Conservation (phyloP, 2,329 filamentous ascomycete genomes). For the Aquanectria penicillioides region DNA sequence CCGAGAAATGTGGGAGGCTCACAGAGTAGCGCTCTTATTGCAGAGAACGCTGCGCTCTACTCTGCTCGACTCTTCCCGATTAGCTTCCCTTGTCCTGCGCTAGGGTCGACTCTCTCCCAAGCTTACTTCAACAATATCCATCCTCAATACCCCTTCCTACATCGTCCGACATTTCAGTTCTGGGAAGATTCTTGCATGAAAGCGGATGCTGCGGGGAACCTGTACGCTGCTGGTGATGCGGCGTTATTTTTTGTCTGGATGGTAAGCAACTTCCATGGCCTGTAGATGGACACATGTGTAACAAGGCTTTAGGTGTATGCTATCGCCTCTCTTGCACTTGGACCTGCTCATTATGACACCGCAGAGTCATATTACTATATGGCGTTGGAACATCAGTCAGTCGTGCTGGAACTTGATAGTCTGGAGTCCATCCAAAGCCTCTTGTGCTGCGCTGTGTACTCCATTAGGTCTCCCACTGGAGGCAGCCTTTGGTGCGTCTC, state of each 20-base stretch:
- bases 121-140: slow-evolving; percentile 31
- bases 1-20: slow-evolving; percentile 25
- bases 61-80: slow-evolving; percentile 19
- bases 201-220: slow-evolving; percentile 21
- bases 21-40: slow-evolving; percentile 17
- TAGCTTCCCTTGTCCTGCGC: slow-evolving; percentile 19
- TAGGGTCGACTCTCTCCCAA: slow-evolving; percentile 22
- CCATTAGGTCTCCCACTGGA: slow-evolving; percentile 26
- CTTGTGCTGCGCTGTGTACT: slow-evolving; percentile 25
- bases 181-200: slow-evolving; percentile 31
- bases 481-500: slow-evolving; percentile 30
- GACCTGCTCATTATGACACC: slow-evolving; percentile 27
- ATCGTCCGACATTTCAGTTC: slow-evolving; percentile 27
- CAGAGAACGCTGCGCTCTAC: slow-evolving; percentile 6
- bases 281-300: fast-evolving
- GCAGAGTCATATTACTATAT: slow-evolving; percentile 33
- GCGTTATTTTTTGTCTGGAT: slow-evolving; percentile 32
- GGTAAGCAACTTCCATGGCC: slow-evolving; percentile 2
- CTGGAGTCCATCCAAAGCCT: slow-evolving; percentile 30
- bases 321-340: slow-evolving; percentile 26
- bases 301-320: slow-evolving; percentile 19
- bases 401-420: slow-evolving; percentile 23
- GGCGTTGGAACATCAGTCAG: slow-evolving; percentile 25
- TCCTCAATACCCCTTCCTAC: slow-evolving; percentile 28
- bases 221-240: slow-evolving; percentile 25